Evolutionary conservation across 2,329 filamentous ascomycete genomes (phyloP).

Genomic region (Verticillium albo-atrum): DNA sequence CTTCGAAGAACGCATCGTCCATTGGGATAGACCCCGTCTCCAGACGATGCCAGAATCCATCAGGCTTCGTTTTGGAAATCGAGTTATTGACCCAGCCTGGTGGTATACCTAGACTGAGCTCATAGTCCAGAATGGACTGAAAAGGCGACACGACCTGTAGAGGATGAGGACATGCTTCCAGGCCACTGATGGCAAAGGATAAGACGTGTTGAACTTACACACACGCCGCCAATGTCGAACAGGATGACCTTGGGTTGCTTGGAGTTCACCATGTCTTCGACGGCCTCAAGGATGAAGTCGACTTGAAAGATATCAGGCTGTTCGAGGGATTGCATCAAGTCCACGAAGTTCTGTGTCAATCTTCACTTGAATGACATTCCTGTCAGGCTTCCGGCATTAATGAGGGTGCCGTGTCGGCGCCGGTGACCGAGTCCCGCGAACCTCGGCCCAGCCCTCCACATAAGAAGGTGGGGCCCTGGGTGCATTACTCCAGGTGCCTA

Average conservation of each 20-base stretch:
- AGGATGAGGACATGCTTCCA: slow-evolving; percentile 1
- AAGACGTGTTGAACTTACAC: slow-evolving; percentile 59
- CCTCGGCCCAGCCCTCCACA: slow-evolving; percentile 1
- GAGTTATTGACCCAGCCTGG: slow-evolving; percentile 88
- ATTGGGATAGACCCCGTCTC: slow-evolving; percentile 80
- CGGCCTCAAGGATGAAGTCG: slow-evolving; percentile 23
- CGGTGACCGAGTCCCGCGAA: slow-evolving; percentile 1
- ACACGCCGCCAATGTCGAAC: slow-evolving; percentile 96
- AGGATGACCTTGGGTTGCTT: slow-evolving; percentile 69
- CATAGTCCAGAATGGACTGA: slow-evolving; percentile 89
- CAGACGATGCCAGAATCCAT: slow-evolving; percentile 82
- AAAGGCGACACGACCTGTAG: slow-evolving; percentile 84
- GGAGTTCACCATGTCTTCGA: slow-evolving; percentile 34
- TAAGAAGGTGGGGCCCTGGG: not conserved
- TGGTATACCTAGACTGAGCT: slow-evolving; percentile 70
- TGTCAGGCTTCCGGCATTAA: not conserved
- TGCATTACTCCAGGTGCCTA: not conserved
- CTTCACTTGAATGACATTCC: not conserved
- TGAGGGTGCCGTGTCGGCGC: not conserved
- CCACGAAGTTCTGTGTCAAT: not conserved
- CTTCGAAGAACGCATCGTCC: slow-evolving; percentile 68
- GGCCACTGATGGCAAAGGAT: not conserved
- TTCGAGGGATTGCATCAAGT: slow-evolving; percentile 7
- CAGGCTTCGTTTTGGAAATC: slow-evolving; percentile 72
- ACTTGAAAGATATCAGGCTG: slow-evolving; percentile 13